Evolutionary conservation across 441 rosid genomes (phyloP).

Genomic region (Euphorbia celastroides): DNA sequence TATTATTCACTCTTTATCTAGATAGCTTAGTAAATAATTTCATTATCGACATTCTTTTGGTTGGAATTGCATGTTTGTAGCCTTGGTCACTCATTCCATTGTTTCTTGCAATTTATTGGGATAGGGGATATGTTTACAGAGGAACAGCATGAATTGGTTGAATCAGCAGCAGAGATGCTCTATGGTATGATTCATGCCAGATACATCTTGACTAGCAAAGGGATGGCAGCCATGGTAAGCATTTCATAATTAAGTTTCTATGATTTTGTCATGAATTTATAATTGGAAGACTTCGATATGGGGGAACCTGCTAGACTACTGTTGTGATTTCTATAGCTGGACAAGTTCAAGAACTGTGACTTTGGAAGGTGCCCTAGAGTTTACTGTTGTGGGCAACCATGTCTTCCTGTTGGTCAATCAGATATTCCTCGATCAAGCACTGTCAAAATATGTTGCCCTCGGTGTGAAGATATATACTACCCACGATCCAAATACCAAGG

Average conservation of each 20-base stretch:
- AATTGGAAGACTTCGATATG: neutral
- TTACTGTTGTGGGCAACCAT: conserved; percentile 96
- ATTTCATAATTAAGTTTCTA: neutral
- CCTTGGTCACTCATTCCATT: conserved; percentile 7
- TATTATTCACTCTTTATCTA: neutral
- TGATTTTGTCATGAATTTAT: neutral
- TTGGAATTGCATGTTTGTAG: conserved; percentile 1
- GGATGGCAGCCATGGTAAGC: conserved; percentile 88
- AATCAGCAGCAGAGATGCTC: conserved; percentile 97
- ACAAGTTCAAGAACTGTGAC: conserved; percentile 88
- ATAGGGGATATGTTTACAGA: conserved; percentile 94
- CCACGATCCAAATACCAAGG: conserved; percentile 98
- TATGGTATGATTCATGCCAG: conserved; percentile 94
- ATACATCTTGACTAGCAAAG: conserved; percentile 87
- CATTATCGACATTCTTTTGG: neutral
- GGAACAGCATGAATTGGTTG: conserved; percentile 92
- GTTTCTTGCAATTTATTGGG: conserved; percentile 33
- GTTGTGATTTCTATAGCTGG: conserved; percentile 44
- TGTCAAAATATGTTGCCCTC: conserved; percentile 85
- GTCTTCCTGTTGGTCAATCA: conserved; percentile 97
- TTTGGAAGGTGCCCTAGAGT: conserved; percentile 98
- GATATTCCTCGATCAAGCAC: conserved; percentile 94
- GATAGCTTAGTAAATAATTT: neutral
- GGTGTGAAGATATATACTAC: conserved; percentile 88
- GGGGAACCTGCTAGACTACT: conserved; percentile 7